These are phyloP conservation scores for Heliamphora pulchella DNA, from an alignment of 179 eudicot genomes.

Conservation along the genomic window DNA sequence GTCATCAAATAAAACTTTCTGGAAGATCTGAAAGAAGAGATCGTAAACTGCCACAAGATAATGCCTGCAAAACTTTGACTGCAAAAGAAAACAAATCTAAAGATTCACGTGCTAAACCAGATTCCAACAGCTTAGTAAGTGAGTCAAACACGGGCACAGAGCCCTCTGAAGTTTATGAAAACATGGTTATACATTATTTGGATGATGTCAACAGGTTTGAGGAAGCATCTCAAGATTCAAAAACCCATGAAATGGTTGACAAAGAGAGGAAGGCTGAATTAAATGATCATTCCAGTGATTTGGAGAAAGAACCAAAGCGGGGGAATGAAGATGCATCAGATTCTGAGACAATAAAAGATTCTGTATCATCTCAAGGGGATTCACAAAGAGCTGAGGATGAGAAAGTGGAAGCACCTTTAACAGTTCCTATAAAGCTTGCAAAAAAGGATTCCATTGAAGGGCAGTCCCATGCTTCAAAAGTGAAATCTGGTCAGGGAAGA, in stretches of 20 bases:
- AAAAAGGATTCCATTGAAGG: constrained; percentile 29
- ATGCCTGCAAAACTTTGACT: constrained; percentile 32
- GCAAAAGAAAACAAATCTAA: constrained; percentile 42
- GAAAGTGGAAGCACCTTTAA: constrained; percentile 33
- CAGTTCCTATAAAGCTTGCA: constrained; percentile 21
- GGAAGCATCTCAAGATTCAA: constrained; percentile 29
- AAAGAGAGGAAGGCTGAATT: constrained; percentile 30
- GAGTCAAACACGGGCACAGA: constrained; percentile 36
- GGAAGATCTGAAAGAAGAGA: constrained; percentile 47
- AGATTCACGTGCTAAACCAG: constrained; percentile 30
- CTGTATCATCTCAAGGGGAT: constrained; percentile 63
- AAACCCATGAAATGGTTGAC: constrained; percentile 26
- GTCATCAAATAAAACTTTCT: constrained; percentile 36
- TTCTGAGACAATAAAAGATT: constrained; percentile 56
- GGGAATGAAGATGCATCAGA: constrained; percentile 55
- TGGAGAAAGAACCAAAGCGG: constrained; percentile 24
- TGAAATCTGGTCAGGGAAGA: constrained; percentile 25
- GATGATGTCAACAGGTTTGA: constrained; percentile 60
- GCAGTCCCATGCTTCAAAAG: constrained; percentile 20
- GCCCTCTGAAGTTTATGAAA: constrained; percentile 49
- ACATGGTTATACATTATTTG: constrained; percentile 45
- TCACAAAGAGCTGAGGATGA: constrained; percentile 47
- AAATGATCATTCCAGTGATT: constrained; percentile 32
- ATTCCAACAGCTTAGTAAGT: constrained; percentile 26
- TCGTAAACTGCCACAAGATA: constrained; percentile 33